These are phyloP conservation scores for Leccinum rimulosum DNA, from an alignment of 768 basidiomycete genomes.

Conservation along the genomic window DNA sequence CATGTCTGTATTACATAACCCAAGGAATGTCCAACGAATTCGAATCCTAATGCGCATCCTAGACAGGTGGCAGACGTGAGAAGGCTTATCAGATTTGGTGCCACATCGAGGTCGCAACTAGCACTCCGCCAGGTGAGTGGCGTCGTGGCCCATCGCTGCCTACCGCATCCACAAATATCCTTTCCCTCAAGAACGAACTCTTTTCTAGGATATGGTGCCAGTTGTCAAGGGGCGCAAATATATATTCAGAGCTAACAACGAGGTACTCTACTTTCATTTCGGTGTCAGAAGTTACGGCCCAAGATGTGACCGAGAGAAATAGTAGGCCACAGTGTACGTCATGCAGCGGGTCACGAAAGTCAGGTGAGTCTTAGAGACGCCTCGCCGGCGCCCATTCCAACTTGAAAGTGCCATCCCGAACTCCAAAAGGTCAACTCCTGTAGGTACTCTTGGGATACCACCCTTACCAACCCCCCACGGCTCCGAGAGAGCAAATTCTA, in stretches of 20 bases:
- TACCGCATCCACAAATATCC: background rate
- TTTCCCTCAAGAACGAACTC: background rate
- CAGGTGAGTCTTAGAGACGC: too few relatives aligned
- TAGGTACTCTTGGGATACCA: background rate
- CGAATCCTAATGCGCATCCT: background rate
- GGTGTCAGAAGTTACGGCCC: background rate
- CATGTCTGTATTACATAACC: background rate
- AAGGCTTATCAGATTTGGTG: background rate
- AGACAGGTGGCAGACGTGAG: background rate
- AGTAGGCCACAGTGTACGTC: background rate
- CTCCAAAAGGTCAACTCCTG: background rate
- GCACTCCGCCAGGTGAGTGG: background rate
- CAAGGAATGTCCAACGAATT: background rate
- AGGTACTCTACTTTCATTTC: background rate
- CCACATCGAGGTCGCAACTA: background rate
- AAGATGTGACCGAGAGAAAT: conserved; percentile 1
- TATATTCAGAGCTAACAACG: too few relatives aligned
- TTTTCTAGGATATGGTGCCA: background rate
- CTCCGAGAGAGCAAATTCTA: background rate
- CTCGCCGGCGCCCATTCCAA: background rate
- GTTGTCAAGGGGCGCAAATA: conserved; percentile 4
- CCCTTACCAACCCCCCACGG: background rate
- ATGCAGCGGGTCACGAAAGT: background rate
- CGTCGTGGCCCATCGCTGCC: background rate
- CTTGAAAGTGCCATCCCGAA: background rate